These are phyloP conservation scores for Wickerhamiella lipophila DNA, from an alignment of 805 yeast genomes.

Conservation along the genomic window DNA sequence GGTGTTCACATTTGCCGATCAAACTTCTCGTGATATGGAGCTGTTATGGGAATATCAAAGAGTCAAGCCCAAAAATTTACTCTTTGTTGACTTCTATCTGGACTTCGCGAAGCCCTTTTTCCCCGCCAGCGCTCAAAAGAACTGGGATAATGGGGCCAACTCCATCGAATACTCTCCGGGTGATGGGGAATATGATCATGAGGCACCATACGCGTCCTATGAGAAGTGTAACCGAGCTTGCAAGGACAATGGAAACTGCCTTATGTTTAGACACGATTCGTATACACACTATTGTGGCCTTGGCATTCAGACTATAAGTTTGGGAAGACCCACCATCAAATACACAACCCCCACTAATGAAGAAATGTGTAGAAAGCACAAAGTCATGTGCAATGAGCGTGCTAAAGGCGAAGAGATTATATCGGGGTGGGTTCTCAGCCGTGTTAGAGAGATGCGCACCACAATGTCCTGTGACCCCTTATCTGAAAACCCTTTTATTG, in stretches of 20 bases:
- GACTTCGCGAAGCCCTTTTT: slow-evolving; percentile 22
- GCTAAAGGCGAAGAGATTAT: slow-evolving; percentile 15
- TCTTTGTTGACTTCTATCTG: slow-evolving; percentile 22
- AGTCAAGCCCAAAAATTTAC: slow-evolving; percentile 14
- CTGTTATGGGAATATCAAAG: slow-evolving; percentile 21
- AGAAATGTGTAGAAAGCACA: slow-evolving; percentile 13
- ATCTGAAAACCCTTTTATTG: slow-evolving; percentile 16
- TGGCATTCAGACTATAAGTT: slow-evolving; percentile 20
- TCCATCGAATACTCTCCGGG: slow-evolving; percentile 17
- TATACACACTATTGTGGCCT: slow-evolving; percentile 24
- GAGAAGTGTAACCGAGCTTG: slow-evolving; percentile 22
- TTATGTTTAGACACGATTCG: slow-evolving; percentile 23
- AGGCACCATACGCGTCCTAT: slow-evolving; percentile 19
- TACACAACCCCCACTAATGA: slow-evolving; percentile 15
- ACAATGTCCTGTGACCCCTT: slow-evolving; percentile 21
- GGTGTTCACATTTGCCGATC: slow-evolving; percentile 20
- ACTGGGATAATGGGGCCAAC: slow-evolving; percentile 25
- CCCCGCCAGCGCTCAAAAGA: slow-evolving; percentile 15
- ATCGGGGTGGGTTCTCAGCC: slow-evolving; percentile 23
- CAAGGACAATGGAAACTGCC: slow-evolving; percentile 17
- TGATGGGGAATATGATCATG: background rate
- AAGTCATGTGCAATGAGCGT: slow-evolving; percentile 15
- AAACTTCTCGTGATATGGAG: slow-evolving; percentile 19
- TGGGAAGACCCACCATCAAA: slow-evolving; percentile 22
- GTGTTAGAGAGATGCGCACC: slow-evolving; percentile 22